These are phyloP conservation scores for Globisporangium cylindrosporum DNA, from an alignment of 352 stramenopile genomes.

Conservation along the genomic window DNA sequence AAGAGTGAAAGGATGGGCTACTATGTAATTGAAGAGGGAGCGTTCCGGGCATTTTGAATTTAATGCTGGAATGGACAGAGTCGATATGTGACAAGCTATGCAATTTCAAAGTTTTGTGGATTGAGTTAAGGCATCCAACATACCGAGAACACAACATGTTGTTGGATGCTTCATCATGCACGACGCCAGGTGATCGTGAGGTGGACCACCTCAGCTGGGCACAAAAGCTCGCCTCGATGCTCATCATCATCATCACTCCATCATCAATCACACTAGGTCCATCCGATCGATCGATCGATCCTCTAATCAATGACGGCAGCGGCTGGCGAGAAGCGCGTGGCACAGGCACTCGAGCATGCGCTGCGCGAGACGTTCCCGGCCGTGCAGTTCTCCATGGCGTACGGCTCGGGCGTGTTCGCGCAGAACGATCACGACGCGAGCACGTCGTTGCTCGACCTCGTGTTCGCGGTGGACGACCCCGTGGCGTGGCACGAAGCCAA, in stretches of 20 bases:
- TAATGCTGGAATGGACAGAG: not conserved
- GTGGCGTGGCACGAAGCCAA: slow-evolving; percentile 81
- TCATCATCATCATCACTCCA: not conserved
- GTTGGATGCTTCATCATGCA: not conserved
- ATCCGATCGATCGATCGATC: not conserved
- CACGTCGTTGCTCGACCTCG: slow-evolving; percentile 84
- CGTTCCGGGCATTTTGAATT: not conserved
- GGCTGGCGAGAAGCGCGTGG: not conserved
- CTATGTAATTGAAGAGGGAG: not conserved
- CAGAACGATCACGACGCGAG: slow-evolving; percentile 77
- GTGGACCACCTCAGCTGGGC: not conserved
- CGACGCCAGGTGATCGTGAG: not conserved
- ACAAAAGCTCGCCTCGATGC: not conserved
- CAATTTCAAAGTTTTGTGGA: not conserved
- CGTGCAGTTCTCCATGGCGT: slow-evolving; percentile 81
- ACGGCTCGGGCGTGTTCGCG: slow-evolving; percentile 80
- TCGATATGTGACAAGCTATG: not conserved
- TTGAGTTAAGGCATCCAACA: not conserved
- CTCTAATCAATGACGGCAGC: not conserved
- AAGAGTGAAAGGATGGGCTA: not conserved
- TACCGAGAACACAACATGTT: not conserved
- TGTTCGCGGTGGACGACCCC: slow-evolving; percentile 85
- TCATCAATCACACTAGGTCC: not conserved
- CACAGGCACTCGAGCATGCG: slow-evolving; percentile 38
- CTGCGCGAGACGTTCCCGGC: slow-evolving; percentile 65